Base-by-base conservation (phyloP, 2,329 filamentous ascomycete species). In the Fusarium humuli region DNA sequence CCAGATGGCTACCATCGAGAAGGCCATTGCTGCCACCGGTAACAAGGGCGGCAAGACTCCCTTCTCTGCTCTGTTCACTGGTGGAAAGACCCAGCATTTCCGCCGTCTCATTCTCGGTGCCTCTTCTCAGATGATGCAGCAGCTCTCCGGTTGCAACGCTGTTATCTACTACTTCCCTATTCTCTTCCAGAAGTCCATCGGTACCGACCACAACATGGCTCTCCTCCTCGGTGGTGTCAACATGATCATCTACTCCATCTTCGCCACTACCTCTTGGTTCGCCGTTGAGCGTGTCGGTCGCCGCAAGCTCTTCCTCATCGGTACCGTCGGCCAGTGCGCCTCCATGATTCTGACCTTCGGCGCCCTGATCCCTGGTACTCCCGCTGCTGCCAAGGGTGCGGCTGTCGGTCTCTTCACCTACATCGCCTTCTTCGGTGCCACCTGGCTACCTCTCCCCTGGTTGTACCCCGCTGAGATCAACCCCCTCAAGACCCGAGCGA, bases 401-500 rank as follows among this genome's bases (percentile, higher is more conserved):
- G 89, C 88, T 4, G 88, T 91, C 3, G 90, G 89, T 58, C 80
- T 92, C 18, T 92, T 92, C 81, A 85, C 88, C 18, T 92, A 91
- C 78, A 92, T 92, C 74, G 88, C 88, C 3, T 89, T 88, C 68
- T 92, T 91, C 72, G 90, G 89, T 37, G 88, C 89, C 0, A 89
- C 87, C 2, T 89, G 87, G 87, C 85, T 87, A 6, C 87, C 86
- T 0, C 86, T 88, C 63, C 81, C 88, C 9, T 90, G 87, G 87
- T 85, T 86, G 4, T 82, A 90, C 27, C 85, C 88, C 9, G 86
- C 87, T 14, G 87, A 90, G 76, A 85, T 91, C 57, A 91, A 89
- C 76, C 88, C 84, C 0, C 85, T 86, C 30, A 81, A 87, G 32
- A 88, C 88, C 73, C 82, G 87, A 29, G 86, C 85, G 5, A 83